Evolutionary conservation across 176 grass and related monocot genomes (phyloP), one percentile per base, ranked within the genome.

Genomic region (Tuctoria greenei): DNA sequence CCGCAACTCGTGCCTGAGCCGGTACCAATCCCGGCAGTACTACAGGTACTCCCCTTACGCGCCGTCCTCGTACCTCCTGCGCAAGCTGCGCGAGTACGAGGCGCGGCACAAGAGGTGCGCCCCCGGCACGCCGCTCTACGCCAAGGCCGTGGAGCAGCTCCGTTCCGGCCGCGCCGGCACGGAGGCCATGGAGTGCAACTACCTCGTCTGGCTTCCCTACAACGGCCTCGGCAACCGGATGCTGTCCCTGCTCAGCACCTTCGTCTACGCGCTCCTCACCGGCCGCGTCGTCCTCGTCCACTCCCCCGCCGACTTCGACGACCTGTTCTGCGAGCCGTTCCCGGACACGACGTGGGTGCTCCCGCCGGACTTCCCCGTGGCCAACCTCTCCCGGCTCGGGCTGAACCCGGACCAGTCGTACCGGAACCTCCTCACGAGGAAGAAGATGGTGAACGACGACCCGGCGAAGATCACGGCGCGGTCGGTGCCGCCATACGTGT

Each of bases 291-390:
- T 96, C 16, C 76, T 91, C 24, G 49, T 90, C 58, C 47, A 67
- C 59, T 4, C 7, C 13, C 42, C 84, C 0, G 8, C 58, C 20
- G 85, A 85, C 70, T 71, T 74, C n/a, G 15, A 12, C 15, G 89
- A 75, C 52, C 89, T 96, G 10, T 96, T 91, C 71, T 91, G 88
- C 66, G 89, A 91, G 73, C 88, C 92, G 20, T 96, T 96, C 85
- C 89, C 86, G 1, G 69, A 20, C 34, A 1, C 63, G 0, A 89
- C 92, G 20, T 91, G 89, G 92, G 44, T 67, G 23, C 56, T 95
- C 0, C 88, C 88, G 20, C 13, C 62, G 2, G 76, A 84, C 59
- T 95, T 91, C 23, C 88, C 85, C 14, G 75, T 92, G 18, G 35
- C 59, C 24, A 24, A 73, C 60, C 71, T 92, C 15, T 66, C 64